Evolutionary conservation across 352 stramenopile species (phyloP).

Genomic region (Globisporangium nodosum): DNA sequence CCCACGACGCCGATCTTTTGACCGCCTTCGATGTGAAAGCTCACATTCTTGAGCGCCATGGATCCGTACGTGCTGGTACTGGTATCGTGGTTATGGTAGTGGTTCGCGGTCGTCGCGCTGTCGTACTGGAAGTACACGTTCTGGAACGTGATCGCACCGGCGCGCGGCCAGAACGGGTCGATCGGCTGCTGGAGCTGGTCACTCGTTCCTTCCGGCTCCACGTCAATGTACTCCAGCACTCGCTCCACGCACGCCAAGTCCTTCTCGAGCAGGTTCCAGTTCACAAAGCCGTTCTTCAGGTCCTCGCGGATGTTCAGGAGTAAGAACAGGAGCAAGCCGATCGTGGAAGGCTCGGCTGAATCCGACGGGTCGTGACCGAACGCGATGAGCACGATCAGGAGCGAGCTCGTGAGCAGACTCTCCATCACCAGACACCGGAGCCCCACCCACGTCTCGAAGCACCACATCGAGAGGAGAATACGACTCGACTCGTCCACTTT

Average conservation of each 20-base stretch:
- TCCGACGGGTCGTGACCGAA: conserved; percentile 17
- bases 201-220: conserved; percentile 7
- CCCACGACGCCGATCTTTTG: conserved; percentile 58
- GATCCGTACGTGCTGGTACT: conserved; percentile 1
- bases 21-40: conserved; percentile 32
- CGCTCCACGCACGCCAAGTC: conserved; percentile 24
- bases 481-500: conserved; percentile 31
- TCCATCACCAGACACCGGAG: conserved; percentile 30
- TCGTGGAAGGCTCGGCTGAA: conserved; percentile 11
- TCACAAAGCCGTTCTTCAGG: conserved; percentile 14
- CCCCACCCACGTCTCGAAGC: conserved; percentile 24
- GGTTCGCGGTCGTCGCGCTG: neutral
- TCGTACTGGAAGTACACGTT: conserved; percentile 27
- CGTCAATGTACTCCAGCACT: conserved; percentile 31
- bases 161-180: conserved; percentile 21
- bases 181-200: conserved; percentile 8
- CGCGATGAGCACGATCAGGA: conserved; percentile 30
- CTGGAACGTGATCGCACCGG: conserved; percentile 28
- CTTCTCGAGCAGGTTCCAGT: conserved; percentile 36
- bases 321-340: conserved; percentile 40
- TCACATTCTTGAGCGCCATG: conserved; percentile 41
- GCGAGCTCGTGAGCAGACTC: conserved; percentile 26
- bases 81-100: conserved; percentile 25
- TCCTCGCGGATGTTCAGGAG: conserved; percentile 30
- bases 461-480: conserved; percentile 27